Evolutionary conservation across 1,284 basidiomycete genomes (phyloP).

Genomic region (Apiotrichum gracile): DNA sequence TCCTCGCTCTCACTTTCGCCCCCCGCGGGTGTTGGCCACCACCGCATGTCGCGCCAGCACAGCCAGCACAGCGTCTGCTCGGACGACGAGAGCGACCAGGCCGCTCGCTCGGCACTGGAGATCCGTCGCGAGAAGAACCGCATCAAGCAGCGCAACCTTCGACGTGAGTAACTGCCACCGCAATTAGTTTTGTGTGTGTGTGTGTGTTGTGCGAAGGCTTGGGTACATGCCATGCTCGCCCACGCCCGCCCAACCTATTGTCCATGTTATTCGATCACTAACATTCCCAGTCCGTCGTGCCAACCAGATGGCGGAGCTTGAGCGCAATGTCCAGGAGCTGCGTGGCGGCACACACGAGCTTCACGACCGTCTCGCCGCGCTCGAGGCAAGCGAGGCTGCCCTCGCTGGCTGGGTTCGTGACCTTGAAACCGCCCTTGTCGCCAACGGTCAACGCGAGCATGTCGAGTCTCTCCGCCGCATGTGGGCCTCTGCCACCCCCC

Average conservation of each 20-base stretch:
- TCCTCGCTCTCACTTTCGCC: constrained; percentile 13
- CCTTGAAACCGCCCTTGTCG: constrained; percentile 29
- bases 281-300: constrained; percentile 29
- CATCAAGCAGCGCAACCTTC: constrained; percentile 35
- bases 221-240: too few species aligned
- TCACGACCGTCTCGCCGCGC: constrained; percentile 11
- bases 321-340: constrained; percentile 20
- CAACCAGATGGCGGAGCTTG: constrained; percentile 37
- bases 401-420: constrained; percentile 31
- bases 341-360: constrained; percentile 19
- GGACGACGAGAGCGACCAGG: constrained; percentile 8
- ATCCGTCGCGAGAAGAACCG: constrained; percentile 34
- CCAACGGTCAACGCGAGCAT: constrained; percentile 24
- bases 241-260: too few species aligned
- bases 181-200: background rate
- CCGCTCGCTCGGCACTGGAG: constrained; percentile 18
- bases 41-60: constrained; percentile 8
- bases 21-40: background rate
- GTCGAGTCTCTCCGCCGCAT: constrained; percentile 27
- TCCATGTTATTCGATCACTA: background rate
- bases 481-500: constrained; percentile 11
- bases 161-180: constrained; percentile 22
- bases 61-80: background rate
- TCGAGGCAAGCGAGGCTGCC: constrained; percentile 20
- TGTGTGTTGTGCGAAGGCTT: too few species aligned